These are phyloP conservation scores for Euphrasia confusa DNA, from an alignment of 257 asterid species.

Conservation along the genomic window DNA sequence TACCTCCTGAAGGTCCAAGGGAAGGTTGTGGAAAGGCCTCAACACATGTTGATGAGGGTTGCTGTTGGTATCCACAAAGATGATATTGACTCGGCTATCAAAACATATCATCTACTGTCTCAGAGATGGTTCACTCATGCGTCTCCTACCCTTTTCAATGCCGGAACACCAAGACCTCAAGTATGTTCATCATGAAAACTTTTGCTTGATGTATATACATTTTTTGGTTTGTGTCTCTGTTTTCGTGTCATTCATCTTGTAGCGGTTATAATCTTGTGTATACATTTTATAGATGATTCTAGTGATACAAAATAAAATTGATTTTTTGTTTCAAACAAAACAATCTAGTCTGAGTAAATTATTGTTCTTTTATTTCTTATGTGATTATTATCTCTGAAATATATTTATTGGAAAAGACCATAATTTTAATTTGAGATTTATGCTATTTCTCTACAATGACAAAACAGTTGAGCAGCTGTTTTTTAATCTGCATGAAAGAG, in stretches of 20 bases:
- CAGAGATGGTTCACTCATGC: slow-evolving; percentile 98
- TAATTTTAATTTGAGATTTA: neutral
- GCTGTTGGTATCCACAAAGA: slow-evolving; percentile 91
- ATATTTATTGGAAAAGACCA: too few relatives aligned
- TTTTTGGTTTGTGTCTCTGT: neutral
- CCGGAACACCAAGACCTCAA: slow-evolving; percentile 98
- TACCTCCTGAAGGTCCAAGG: slow-evolving; percentile 78
- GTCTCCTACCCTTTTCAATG: slow-evolving; percentile 92
- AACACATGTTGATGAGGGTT: slow-evolving; percentile 97
- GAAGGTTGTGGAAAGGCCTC: slow-evolving; percentile 93
- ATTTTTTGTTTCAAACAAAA: too few relatives aligned
- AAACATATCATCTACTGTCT: slow-evolving; percentile 86
- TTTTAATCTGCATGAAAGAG: slow-evolving; percentile 91
- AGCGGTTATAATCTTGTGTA: neutral
- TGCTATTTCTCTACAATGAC: neutral
- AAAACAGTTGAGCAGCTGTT: slow-evolving; percentile 90
- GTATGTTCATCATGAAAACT: slow-evolving; percentile 32
- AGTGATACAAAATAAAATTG: neutral
- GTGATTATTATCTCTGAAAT: neutral
- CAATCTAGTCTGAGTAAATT: too few relatives aligned
- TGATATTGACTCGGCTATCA: slow-evolving; percentile 67
- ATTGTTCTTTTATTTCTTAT: too few relatives aligned
- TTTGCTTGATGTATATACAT: neutral
- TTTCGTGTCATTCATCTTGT: neutral
- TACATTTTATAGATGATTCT: neutral